Evolutionary conservation across 139 green algal genomes (phyloP).

Genomic region (Bryopsis sp.): DNA sequence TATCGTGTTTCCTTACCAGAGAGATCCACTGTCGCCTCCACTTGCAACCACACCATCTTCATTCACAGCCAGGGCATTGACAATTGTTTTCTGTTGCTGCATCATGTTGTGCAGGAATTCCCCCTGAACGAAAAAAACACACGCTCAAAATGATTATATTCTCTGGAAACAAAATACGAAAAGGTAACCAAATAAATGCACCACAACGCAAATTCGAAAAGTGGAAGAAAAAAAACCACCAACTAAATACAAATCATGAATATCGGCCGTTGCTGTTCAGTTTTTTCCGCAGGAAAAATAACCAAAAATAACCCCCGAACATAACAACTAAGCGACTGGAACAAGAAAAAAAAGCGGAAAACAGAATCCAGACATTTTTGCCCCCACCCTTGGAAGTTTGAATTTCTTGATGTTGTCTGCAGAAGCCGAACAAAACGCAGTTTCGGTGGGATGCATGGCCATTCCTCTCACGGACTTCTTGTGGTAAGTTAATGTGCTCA

Average conservation of each 20-base stretch:
- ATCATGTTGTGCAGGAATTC: slow-evolving; percentile 98
- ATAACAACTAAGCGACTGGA: too few relatives aligned
- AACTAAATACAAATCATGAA: too few relatives aligned
- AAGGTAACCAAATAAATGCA: too few relatives aligned
- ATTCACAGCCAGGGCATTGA: slow-evolving; percentile 90
- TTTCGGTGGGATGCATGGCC: slow-evolving; percentile 75
- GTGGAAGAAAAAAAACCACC: too few relatives aligned
- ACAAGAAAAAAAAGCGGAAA: neutral
- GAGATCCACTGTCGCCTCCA: slow-evolving; percentile 65
- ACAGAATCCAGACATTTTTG: neutral
- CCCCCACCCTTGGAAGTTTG: slow-evolving; percentile 33
- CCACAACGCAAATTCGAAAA: too few relatives aligned
- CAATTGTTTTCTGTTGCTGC: slow-evolving; percentile 79
- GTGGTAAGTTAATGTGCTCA: slow-evolving; percentile 91
- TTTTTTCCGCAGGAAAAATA: too few relatives aligned
- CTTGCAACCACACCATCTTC: slow-evolving; percentile 87
- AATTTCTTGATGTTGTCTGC: slow-evolving; percentile 99
- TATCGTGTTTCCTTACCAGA: too few relatives aligned
- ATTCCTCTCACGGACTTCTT: slow-evolving; percentile 84
- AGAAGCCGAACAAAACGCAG: slow-evolving; percentile 69
- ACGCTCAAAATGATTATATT: too few relatives aligned
- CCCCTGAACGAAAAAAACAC: slow-evolving; percentile 46
- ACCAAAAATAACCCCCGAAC: too few relatives aligned
- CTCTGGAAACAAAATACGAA: too few relatives aligned
- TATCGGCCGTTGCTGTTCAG: too few relatives aligned